A percentile compares a stretch with the other conserved stretches of the same genome.
phyloP scores from a whole-genome alignment of 768 basidiomycete genomes.

The Russula olivacea region DNA sequence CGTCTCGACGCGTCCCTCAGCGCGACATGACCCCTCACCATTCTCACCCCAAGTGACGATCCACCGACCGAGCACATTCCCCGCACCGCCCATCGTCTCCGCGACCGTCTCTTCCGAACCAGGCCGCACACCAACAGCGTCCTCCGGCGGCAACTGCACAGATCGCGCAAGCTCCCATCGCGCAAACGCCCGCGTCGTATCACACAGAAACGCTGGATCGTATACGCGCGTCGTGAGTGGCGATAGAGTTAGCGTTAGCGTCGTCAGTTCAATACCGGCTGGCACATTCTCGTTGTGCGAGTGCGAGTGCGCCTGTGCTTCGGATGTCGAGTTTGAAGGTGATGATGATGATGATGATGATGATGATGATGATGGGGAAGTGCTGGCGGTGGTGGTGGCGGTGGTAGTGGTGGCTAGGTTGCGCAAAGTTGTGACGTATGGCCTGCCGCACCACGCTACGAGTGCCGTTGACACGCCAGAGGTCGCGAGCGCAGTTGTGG shows the following conservation, averaged over 20 bases:
- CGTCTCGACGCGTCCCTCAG: slow-evolving; percentile 61
- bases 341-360: not conserved
- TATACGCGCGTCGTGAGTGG: slow-evolving; percentile 66
- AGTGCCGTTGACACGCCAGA: slow-evolving; percentile 70
- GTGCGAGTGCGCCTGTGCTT: slow-evolving; percentile 13
- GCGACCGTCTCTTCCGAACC: slow-evolving; percentile 74
- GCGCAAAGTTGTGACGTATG: slow-evolving; percentile 66
- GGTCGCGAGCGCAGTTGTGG: slow-evolving; percentile 62
- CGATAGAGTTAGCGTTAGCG: slow-evolving; percentile 53
- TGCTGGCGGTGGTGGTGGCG: not conserved
- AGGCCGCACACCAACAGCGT: slow-evolving; percentile 34
- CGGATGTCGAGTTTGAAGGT: not conserved
- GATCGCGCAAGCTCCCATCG: slow-evolving; percentile 69
- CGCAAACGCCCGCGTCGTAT: slow-evolving; percentile 63
- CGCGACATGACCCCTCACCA: slow-evolving; percentile 56
- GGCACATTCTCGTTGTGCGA: slow-evolving; percentile 28
- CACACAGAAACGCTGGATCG: slow-evolving; percentile 64
- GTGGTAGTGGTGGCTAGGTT: slow-evolving; percentile 30
- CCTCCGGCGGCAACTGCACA: slow-evolving; percentile 41
- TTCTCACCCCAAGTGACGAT: slow-evolving; percentile 67
- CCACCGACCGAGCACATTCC: slow-evolving; percentile 67
- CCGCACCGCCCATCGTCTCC: slow-evolving; percentile 57
- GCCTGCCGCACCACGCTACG: slow-evolving; percentile 64
- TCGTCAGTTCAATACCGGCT: slow-evolving; percentile 64
- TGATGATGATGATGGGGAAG: not conserved